Conservation (phyloP, 169 alveolate species). For the Hepatocystis sp. region DNA sequence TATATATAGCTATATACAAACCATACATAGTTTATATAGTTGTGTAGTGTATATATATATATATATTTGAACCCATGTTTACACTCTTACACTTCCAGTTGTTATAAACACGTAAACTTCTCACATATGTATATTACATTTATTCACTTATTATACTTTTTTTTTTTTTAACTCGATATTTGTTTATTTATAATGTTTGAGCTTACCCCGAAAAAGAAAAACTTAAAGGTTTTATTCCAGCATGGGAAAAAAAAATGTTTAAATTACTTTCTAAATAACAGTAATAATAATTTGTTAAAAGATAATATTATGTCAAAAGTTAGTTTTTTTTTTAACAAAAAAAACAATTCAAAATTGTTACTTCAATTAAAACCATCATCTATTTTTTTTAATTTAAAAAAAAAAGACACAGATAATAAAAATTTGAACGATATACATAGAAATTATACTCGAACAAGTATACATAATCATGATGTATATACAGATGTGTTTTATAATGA, state of each 20-base stretch:
- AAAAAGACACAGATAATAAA: conserved; percentile 19
- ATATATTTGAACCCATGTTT: too few relatives aligned
- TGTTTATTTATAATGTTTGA: conserved; percentile 4
- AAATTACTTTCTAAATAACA: conserved; percentile 22
- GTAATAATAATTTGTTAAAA: conserved; percentile 8
- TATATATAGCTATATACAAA: too few relatives aligned
- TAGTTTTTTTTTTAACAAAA: background rate
- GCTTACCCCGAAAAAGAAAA: conserved; percentile 20
- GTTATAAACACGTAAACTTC: too few relatives aligned
- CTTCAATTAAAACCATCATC: conserved; percentile 12
- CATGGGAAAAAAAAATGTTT: conserved; percentile 33
- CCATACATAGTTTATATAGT: background rate
- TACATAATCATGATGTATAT: background rate
- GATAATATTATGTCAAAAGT: background rate
- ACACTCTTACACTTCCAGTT: too few relatives aligned
- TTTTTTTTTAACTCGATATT: too few relatives aligned
- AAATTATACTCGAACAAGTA: background rate
- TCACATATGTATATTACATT: too few relatives aligned
- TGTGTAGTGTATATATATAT: too few relatives aligned
- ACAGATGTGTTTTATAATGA: conserved; percentile 24
- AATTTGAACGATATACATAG: background rate
- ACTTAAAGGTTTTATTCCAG: conserved; percentile 18
- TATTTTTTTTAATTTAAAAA: conserved; percentile 11
- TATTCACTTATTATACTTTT: too few relatives aligned
- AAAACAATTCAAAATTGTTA: conserved; percentile 7